phyloP scores from a whole-genome alignment of 306 rosid genomes.

The Gillenia trifoliata region DNA sequence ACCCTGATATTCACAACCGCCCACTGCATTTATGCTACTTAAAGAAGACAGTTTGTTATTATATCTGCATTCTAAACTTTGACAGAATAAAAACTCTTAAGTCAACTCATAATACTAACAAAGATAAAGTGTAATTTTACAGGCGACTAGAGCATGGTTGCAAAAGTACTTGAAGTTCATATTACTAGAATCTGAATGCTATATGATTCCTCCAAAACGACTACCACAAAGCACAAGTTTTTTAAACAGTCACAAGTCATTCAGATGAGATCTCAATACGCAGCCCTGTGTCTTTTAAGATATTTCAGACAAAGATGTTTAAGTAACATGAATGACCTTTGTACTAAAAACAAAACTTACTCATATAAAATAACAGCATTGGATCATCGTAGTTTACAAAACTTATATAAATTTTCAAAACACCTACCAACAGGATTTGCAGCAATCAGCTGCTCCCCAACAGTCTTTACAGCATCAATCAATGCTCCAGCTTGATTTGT shows the following conservation, averaged over 20 bases:
- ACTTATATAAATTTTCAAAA: not conserved
- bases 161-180: not conserved
- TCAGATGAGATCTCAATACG: not conserved
- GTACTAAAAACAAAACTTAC: not conserved
- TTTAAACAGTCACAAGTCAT: not conserved
- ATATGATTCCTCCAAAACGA: not conserved
- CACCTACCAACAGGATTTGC: constrained; percentile 88
- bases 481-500: constrained; percentile 76
- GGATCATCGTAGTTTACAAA: not conserved
- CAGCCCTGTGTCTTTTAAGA: not conserved
- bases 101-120: not conserved
- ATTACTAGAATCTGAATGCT: not conserved
- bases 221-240: not conserved
- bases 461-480: constrained; percentile 76
- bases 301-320: not conserved
- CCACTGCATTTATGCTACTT: not conserved
- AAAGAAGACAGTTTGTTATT: not conserved
- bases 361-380: not conserved
- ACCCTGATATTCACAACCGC: not conserved
- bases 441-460: constrained; percentile 89
- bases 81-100: not conserved
- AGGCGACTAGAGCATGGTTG: not conserved
- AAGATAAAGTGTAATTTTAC: not conserved
- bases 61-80: not conserved
- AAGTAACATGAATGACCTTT: not conserved